Conservation (phyloP, 2,329 filamentous ascomycete species). For the Byssothecium circinans region DNA sequence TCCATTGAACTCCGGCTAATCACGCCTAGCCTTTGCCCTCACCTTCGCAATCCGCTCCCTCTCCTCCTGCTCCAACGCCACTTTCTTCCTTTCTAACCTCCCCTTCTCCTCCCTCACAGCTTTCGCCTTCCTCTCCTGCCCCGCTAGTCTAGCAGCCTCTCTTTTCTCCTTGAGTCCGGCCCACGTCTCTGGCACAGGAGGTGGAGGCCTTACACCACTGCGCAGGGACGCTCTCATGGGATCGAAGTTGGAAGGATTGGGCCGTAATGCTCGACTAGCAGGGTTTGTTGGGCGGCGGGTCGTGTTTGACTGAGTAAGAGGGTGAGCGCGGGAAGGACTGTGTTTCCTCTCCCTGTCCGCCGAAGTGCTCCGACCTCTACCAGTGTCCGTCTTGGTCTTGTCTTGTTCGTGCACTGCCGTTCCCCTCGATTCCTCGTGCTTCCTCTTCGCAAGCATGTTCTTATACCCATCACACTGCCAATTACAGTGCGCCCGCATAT, state of each 20-base stretch:
- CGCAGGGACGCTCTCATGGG: too few relatives aligned
- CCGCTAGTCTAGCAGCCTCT: conserved; percentile 12
- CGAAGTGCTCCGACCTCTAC: too few relatives aligned
- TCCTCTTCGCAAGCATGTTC: conserved; percentile 12
- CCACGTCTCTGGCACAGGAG: conserved; percentile 4
- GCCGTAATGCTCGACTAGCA: too few relatives aligned
- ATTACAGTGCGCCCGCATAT: conserved; percentile 14
- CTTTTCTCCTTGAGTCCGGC: conserved; percentile 10
- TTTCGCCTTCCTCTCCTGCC: conserved; percentile 13
- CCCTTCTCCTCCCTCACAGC: conserved; percentile 15
- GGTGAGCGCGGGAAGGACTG: too few relatives aligned
- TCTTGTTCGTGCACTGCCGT: too few relatives aligned
- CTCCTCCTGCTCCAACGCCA: conserved; percentile 6
- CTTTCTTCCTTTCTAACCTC: conserved; percentile 4
- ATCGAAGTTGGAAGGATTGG: too few relatives aligned
- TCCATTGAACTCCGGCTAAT: neutral
- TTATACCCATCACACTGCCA: conserved; percentile 19
- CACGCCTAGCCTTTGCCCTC: conserved; percentile 15
- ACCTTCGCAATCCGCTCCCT: conserved; percentile 16
- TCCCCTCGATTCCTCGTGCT: conserved; percentile 5
- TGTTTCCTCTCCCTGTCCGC: too few relatives aligned
- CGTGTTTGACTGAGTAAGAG: too few relatives aligned
- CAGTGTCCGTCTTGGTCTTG: too few relatives aligned
- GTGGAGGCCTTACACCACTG: too few relatives aligned
- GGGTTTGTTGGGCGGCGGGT: too few relatives aligned